Evolutionary conservation across 2,329 filamentous ascomycete genomes (phyloP).

Genomic region (Stromatinia cepivora): DNA sequence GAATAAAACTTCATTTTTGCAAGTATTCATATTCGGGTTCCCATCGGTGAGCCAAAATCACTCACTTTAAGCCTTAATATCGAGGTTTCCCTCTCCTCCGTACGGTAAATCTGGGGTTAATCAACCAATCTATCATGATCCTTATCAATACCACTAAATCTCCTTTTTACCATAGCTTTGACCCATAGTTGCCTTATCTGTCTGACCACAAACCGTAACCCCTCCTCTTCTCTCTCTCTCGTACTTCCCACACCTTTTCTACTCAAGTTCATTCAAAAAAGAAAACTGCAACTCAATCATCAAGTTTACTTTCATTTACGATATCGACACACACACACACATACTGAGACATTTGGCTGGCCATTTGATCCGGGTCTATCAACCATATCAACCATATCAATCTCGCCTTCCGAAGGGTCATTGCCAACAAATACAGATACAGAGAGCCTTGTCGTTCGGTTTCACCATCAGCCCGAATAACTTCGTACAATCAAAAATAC

Average conservation of each 20-base stretch:
- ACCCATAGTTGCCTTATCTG: conserved; percentile 4
- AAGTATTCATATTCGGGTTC: background rate
- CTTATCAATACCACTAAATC: conserved; percentile 1
- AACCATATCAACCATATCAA: background rate
- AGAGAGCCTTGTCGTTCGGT: conserved; percentile 7
- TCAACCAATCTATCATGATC: background rate
- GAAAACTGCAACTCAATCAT: background rate
- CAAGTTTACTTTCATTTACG: background rate
- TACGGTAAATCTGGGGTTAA: background rate
- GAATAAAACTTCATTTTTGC: background rate
- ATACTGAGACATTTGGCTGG: background rate
- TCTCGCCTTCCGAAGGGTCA: background rate
- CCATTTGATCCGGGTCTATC: background rate
- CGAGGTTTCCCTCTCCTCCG: background rate
- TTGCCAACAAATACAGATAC: conserved; percentile 5
- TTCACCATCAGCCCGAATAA: background rate
- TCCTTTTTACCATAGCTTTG: background rate
- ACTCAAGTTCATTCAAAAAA: background rate
- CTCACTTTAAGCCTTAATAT: background rate
- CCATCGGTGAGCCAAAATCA: too few relatives aligned
- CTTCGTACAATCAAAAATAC: background rate
- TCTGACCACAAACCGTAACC: conserved; percentile 15
- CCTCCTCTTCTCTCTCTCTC: background rate
- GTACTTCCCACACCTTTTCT: background rate
- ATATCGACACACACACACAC: background rate